Percentiles rank a stretch among this genome's conserved stretches.
These are phyloP conservation scores for Suhomyces tanzawaensis DNA, from an alignment of 805 yeast species.

Conservation along the genomic window DNA sequence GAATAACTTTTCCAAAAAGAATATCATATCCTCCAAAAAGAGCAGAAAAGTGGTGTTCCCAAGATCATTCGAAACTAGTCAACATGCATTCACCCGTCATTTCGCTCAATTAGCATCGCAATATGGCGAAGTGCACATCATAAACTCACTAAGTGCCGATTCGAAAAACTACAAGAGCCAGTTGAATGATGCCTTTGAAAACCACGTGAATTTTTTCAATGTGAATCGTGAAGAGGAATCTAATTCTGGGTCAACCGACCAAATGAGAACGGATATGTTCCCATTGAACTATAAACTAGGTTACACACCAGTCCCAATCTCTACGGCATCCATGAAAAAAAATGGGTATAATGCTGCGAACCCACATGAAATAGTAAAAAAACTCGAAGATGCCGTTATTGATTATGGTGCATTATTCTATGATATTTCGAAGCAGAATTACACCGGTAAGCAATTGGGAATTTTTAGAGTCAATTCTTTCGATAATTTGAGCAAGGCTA, in stretches of 20 bases:
- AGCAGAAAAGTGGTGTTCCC: conserved; percentile 47
- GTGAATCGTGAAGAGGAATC: conserved; percentile 10
- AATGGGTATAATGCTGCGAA: conserved; percentile 32
- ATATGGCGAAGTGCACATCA: conserved; percentile 48
- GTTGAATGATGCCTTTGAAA: conserved; percentile 37
- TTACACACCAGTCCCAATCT: conserved; percentile 30
- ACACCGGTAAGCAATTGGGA: conserved; percentile 50
- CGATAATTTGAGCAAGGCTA: conserved; percentile 50
- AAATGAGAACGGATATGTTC: conserved; percentile 1
- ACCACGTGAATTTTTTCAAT: conserved; percentile 36
- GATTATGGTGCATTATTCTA: conserved; percentile 48
- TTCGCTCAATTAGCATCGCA: conserved; percentile 47
- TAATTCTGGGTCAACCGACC: not conserved
- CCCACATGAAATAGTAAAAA: conserved; percentile 31
- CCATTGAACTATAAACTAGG: conserved; percentile 19
- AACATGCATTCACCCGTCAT: conserved; percentile 50
- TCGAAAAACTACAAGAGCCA: conserved; percentile 44
- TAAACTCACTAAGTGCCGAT: conserved; percentile 48
- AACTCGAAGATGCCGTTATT: conserved; percentile 32
- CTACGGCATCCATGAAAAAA: conserved; percentile 32
- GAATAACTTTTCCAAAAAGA: conserved; percentile 35
- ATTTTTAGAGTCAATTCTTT: conserved; percentile 50
- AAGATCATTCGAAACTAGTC: conserved; percentile 52
- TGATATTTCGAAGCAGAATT: conserved; percentile 32
- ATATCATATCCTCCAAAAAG: conserved; percentile 25